These are phyloP conservation scores for Rhypophila decipiens DNA, from an alignment of 495 filamentous ascomycete genomes.

Conservation along the genomic window DNA sequence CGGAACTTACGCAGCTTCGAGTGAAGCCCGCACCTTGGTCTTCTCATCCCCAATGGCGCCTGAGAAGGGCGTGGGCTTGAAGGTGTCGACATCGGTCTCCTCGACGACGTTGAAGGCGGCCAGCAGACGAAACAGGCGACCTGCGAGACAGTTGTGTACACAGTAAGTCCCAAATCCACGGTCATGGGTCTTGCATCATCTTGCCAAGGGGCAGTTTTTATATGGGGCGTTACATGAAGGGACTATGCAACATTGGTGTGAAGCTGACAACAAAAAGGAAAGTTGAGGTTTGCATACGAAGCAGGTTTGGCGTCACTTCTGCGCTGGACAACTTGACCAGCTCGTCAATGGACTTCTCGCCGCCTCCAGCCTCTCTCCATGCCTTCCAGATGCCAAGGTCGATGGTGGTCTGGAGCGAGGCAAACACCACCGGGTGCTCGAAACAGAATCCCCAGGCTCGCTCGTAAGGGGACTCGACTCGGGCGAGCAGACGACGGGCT, in stretches of 20 bases:
- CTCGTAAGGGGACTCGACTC: conserved; percentile 4
- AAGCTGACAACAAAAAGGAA: not conserved
- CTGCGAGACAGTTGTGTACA: not conserved
- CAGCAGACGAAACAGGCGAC: conserved; percentile 3
- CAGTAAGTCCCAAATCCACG: not conserved
- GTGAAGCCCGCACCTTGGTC: conserved; percentile 3
- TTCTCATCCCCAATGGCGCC: conserved; percentile 1
- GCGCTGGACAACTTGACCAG: conserved; percentile 17
- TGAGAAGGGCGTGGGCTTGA: conserved; percentile 6
- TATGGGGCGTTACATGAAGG: not conserved
- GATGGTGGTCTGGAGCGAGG: conserved; percentile 19
- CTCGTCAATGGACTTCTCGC: conserved; percentile 10
- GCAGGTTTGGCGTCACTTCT: conserved; percentile 8
- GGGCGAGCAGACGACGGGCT: not conserved
- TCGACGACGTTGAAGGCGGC: conserved; percentile 3
- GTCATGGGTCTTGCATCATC: not conserved
- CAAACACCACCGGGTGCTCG: conserved; percentile 4
- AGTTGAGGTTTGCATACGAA: conserved; percentile 8
- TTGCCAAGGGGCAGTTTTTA: not conserved
- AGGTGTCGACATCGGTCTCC: conserved; percentile 1
- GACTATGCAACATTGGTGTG: not conserved
- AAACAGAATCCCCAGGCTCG: conserved; percentile 6
- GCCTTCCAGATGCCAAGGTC: conserved; percentile 22
- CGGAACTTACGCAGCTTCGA: not conserved
- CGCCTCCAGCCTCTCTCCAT: conserved; percentile 16